A percentile compares a stretch with the other conserved stretches of the same genome.
phyloP scores from a whole-genome alignment of 371 early-diverging fungal species.

The Mucor piriformis region DNA sequence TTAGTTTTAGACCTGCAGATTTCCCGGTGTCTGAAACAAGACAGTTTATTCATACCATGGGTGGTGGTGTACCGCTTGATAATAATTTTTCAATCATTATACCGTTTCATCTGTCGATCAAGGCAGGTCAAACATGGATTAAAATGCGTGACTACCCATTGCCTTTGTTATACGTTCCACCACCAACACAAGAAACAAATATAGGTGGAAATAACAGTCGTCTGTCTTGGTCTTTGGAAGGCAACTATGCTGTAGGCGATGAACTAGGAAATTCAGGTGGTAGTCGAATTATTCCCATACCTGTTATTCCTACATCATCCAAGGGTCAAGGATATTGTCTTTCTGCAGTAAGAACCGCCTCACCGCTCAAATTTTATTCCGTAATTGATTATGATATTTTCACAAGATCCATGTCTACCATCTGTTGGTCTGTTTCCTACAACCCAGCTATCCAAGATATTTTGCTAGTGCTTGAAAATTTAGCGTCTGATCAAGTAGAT shows the following conservation, averaged over 20 bases:
- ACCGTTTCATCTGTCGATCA: conserved; percentile 46
- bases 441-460: conserved; percentile 66
- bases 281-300: conserved; percentile 20
- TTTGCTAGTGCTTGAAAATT: conserved; percentile 52
- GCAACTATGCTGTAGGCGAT: conserved; percentile 31
- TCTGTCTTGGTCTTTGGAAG: conserved; percentile 31
- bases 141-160: conserved; percentile 59
- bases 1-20: conserved; percentile 35
- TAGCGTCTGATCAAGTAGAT: conserved; percentile 59
- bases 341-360: conserved; percentile 47
- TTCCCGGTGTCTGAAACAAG: conserved; percentile 44
- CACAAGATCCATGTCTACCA: conserved; percentile 23
- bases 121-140: conserved; percentile 36
- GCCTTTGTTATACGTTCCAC: conserved; percentile 56
- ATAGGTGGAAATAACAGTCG: neutral
- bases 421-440: conserved; percentile 57
- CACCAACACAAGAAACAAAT: neutral
- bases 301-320: conserved; percentile 1
- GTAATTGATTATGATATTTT: conserved; percentile 39
- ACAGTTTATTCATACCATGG: conserved; percentile 56
- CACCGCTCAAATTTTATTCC: conserved; percentile 65
- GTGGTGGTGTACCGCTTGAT: conserved; percentile 51
- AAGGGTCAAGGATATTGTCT: conserved; percentile 24
- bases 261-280: conserved; percentile 32
- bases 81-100: conserved; percentile 53